phyloP scores from a whole-genome alignment of 176 grass and related monocot species.

The Themeda triandra region DNA sequence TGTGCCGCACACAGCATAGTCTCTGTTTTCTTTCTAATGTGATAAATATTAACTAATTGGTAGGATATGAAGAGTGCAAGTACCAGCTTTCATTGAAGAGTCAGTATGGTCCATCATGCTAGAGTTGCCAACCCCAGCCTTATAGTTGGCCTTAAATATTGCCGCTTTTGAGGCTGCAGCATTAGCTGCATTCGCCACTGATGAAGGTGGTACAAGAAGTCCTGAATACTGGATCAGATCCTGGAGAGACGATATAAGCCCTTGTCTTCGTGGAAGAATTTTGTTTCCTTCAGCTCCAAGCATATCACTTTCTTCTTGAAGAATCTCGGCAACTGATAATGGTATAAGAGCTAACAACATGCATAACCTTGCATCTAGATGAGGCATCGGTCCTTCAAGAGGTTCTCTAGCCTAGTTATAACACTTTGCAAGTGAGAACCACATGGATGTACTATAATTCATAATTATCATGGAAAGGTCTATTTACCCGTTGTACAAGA shows the following conservation, averaged over 20 bases:
- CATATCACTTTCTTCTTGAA: slow-evolving; percentile 68
- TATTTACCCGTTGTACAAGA: slow-evolving; percentile 81
- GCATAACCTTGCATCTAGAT: slow-evolving; percentile 84
- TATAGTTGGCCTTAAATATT: slow-evolving; percentile 60
- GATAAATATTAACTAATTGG: not conserved
- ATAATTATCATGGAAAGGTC: slow-evolving; percentile 6
- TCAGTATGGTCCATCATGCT: slow-evolving; percentile 40
- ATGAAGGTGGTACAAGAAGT: slow-evolving; percentile 82
- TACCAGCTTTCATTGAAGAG: slow-evolving; percentile 61
- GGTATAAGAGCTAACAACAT: slow-evolving; percentile 85
- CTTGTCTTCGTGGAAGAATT: slow-evolving; percentile 61
- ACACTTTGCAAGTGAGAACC: slow-evolving; percentile 29
- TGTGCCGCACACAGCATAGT: not conserved
- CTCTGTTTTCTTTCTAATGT: not conserved
- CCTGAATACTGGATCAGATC: slow-evolving; percentile 76
- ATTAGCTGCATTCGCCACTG: slow-evolving; percentile 74
- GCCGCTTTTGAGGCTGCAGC: slow-evolving; percentile 86
- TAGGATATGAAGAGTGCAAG: slow-evolving; percentile 15
- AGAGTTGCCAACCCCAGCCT: slow-evolving; percentile 40
- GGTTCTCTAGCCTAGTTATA: slow-evolving; percentile 73
- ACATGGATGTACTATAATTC: slow-evolving; percentile 18
- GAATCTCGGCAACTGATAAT: slow-evolving; percentile 59
- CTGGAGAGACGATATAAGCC: slow-evolving; percentile 84
- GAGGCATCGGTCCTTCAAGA: slow-evolving; percentile 82
- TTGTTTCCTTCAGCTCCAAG: slow-evolving; percentile 42